Base-by-base conservation (phyloP, 805 yeast genomes). In the Spathaspora sp. region DNA sequence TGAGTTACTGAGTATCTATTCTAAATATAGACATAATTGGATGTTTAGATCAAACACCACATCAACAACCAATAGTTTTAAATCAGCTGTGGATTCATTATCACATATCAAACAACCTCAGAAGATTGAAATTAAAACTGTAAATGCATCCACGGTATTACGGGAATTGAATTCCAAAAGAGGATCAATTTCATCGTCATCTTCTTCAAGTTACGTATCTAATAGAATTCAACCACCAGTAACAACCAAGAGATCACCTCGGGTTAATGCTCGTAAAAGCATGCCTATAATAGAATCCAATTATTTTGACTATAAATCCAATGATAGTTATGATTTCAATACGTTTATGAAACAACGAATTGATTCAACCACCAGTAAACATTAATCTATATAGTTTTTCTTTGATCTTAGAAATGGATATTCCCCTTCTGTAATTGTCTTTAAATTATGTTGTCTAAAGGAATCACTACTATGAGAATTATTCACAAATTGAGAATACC, bases 1-100 rank as follows among this genome's bases (percentile, higher is more conserved):
- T 5, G 69, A 63, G 16, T 64, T 75, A 47, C 65, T 63, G 53
- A 73, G 78, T 55, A 67, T 75, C 45, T 74, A 74, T 54, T 75
- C 78, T 5, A 69, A 67, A 51, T 75, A 75, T 56, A 64, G 66
- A 28, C 60, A 59, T 32, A 56, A 63, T 44, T 66, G 70, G 68
- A 42, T 65, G 1, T 57, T 57, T 6, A 57, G 73, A 49, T 54
- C 65, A n/a, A 53, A 55, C 19, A 64, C 73, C 0, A 54, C 56
- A 8, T 51, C 44, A 16, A 35, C 66, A 3, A 51, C 58, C 5
- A 39, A 52, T 16, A 42, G 38, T 14, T 42, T 28, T 18, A 16
- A 1, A 7, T 18, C 28, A 1, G 47, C 14, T 4, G 26, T 18
- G 6, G 40, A 28, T 10, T 17, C 40, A 11, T 8, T 19, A 12